phyloP scores from a whole-genome alignment of 495 filamentous ascomycete genomes.

The Rostrohypoxylon terebratum region DNA sequence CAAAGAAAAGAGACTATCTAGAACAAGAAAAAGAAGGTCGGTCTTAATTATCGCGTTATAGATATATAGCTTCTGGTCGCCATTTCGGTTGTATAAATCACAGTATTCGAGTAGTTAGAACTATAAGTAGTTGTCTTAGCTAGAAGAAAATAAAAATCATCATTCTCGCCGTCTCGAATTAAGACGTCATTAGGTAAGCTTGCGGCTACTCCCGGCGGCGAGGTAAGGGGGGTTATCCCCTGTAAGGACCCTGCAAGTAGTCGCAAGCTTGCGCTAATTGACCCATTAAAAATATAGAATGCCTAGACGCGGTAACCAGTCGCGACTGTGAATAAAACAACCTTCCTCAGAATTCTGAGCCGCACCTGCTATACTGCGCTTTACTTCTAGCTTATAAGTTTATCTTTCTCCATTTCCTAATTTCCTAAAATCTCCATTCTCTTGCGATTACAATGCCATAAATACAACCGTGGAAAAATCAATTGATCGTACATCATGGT shows the following conservation, averaged over 20 bases:
- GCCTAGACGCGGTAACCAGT: not conserved
- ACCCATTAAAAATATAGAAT: not conserved
- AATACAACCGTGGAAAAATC: not conserved
- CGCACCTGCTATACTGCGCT: not conserved
- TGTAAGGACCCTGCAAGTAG: constrained; percentile 4
- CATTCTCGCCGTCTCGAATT: not conserved
- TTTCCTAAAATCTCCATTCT: not conserved
- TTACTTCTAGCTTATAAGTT: not conserved
- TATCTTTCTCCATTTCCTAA: not conserved
- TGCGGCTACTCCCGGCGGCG: constrained; percentile 5
- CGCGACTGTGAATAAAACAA: constrained; percentile 15
- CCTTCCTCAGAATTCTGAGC: not conserved
- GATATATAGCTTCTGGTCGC: too few relatives aligned
- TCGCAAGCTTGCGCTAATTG: not conserved
- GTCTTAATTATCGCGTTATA: too few relatives aligned
- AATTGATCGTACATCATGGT: constrained; percentile 43
- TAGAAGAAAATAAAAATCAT: not conserved
- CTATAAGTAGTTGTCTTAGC: not conserved
- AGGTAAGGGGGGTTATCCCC: not conserved
- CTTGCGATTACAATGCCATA: not conserved
- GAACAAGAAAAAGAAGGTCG: not conserved
- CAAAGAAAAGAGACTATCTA: not conserved
- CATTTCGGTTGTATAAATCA: not conserved
- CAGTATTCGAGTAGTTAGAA: not conserved
- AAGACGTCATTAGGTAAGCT: constrained; percentile 16